These are phyloP conservation scores for Aspergillus novofumigatus DNA, from an alignment of 2,329 filamentous ascomycete species.

Conservation along the genomic window DNA sequence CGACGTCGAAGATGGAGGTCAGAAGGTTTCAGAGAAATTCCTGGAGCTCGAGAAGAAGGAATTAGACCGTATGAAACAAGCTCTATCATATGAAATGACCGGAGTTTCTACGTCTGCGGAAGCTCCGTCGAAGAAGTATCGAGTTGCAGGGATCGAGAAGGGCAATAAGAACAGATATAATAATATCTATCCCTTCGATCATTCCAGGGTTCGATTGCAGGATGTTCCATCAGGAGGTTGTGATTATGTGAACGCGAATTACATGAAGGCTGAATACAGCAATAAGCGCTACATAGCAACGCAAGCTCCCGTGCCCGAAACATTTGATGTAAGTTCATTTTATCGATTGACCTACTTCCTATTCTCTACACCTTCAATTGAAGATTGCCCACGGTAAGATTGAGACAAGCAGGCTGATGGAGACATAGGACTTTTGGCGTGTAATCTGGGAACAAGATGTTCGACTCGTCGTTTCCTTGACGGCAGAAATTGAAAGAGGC, in stretches of 20 bases:
- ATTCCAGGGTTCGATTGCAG: slow-evolving; percentile 77
- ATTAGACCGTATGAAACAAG: slow-evolving; percentile 88
- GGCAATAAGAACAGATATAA: slow-evolving; percentile 96
- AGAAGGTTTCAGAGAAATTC: slow-evolving; percentile 76
- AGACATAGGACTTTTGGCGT: slow-evolving; percentile 84
- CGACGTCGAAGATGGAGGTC: slow-evolving; percentile 67
- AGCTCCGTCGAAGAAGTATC: slow-evolving; percentile 49
- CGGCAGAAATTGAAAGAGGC: slow-evolving; percentile 86
- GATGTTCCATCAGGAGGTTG: slow-evolving; percentile 64
- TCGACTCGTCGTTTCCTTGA: slow-evolving; percentile 92
- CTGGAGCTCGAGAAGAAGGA: slow-evolving; percentile 78
- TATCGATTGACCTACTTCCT: neutral
- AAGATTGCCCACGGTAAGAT: neutral
- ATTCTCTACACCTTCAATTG: neutral
- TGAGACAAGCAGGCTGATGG: neutral
- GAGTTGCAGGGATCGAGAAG: slow-evolving; percentile 89
- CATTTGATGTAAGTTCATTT: slow-evolving; percentile 67
- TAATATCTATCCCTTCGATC: slow-evolving; percentile 94
- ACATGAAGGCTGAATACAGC: slow-evolving; percentile 73
- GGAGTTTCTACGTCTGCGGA: slow-evolving; percentile 48
- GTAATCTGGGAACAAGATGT: slow-evolving; percentile 96
- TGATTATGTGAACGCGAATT: slow-evolving; percentile 94
- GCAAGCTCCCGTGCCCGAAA: slow-evolving; percentile 87
- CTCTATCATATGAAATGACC: slow-evolving; percentile 58
- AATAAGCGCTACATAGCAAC: slow-evolving; percentile 94